Evolutionary conservation across 306 rosid genomes (phyloP).

Genomic region (Casuarina glauca): DNA sequence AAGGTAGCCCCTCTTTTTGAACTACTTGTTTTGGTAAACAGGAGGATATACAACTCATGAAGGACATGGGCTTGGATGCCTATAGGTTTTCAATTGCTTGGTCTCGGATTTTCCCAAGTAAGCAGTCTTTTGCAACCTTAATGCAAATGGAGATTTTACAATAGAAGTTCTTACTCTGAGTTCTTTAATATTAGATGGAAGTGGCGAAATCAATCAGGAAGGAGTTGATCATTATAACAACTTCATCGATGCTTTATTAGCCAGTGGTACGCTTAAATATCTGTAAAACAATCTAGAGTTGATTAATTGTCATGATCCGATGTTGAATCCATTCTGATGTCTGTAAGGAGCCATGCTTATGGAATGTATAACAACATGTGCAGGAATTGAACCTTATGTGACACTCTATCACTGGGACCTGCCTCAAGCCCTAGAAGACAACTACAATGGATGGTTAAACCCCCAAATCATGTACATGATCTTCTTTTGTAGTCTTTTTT

Average conservation of each 20-base stretch:
- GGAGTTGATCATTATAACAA: slow-evolving; percentile 86
- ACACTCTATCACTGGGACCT: slow-evolving; percentile 97
- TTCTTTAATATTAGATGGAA: slow-evolving; percentile 54
- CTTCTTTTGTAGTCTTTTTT: background rate
- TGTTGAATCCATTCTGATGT: background rate
- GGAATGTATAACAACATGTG: background rate
- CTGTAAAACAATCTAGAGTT: background rate
- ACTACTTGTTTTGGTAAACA: slow-evolving; percentile 23
- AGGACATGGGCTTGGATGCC: slow-evolving; percentile 89
- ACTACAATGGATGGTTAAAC: slow-evolving; percentile 83
- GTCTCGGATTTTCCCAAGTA: slow-evolving; percentile 88
- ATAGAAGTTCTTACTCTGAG: background rate
- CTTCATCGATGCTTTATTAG: slow-evolving; percentile 73
- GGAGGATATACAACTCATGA: slow-evolving; percentile 85
- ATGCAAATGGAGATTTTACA: background rate
- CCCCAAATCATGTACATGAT: slow-evolving; percentile 62
- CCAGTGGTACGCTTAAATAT: slow-evolving; percentile 52
- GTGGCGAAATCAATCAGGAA: slow-evolving; percentile 67
- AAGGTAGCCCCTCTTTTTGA: background rate
- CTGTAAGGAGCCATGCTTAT: background rate
- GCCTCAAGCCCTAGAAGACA: slow-evolving; percentile 88
- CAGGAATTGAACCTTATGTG: slow-evolving; percentile 87
- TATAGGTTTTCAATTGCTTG: slow-evolving; percentile 92
- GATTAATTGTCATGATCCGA: background rate
- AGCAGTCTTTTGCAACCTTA: slow-evolving; percentile 7